Evolutionary conservation across 1,284 basidiomycete species (phyloP), one percentile per base, ranked within the genome.

Genomic region (Tilletia indica): DNA sequence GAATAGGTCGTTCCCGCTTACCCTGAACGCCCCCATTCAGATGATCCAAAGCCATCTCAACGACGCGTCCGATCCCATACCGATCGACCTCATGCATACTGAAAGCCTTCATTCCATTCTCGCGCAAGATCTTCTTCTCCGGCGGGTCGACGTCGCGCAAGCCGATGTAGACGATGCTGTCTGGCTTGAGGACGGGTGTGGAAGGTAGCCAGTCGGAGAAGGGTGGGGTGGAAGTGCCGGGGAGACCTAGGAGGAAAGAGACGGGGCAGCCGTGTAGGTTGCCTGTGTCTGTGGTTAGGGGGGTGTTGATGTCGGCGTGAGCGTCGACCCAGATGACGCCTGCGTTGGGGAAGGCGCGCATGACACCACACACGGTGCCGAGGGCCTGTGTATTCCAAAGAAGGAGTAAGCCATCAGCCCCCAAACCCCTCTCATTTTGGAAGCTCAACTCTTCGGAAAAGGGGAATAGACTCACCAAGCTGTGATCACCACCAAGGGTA

Each of bases 181-280:
- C 88, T 1, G 92, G 86, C 77, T 88, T 89, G 74, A 54, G 92
- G 31, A 80, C 68, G 39, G 71, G 74, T 5, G 39, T 36, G 1
- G 66, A 42, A 58, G 82, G 78, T 36, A 83, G 72, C 82, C 82
- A 84, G 48, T 68, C 70, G 72, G 79, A 81, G 79, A 82, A 84
- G 1, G 82, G 82, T 67, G 73, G 77, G 38, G 82, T 78, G 56
- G 80, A 70, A 1, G 80, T 80, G 31, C 82, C 85, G 12, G 81
- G 74, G 14, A 86, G 76, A 8, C 85, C 85, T 63, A 86, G 75
- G 61, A 99, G 89, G 89, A 99, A 99, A 21, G 96, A 93, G 67
- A 98, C 89, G 49, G 96, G 97, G 91, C 97, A 97, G 76, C 97
- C 97, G 86, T 99, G 97, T 74, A 99, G 90, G 86, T 99, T 98